phyloP scores from a whole-genome alignment of 768 basidiomycete species.

The Calocybe indica region DNA sequence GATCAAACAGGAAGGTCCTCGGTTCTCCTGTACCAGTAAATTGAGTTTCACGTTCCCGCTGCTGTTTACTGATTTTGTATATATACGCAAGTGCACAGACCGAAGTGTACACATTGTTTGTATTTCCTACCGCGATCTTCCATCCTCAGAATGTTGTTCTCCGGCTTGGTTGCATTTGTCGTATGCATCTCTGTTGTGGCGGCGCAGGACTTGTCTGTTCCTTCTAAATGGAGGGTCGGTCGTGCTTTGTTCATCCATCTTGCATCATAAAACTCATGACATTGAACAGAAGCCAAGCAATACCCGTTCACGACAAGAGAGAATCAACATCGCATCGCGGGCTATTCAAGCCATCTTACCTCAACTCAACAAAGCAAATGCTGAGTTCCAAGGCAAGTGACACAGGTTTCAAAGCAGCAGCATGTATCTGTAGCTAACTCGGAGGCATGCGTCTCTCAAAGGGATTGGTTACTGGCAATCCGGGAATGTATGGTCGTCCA shows the following conservation, averaged over 20 bases:
- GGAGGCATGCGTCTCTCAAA: conserved; percentile 7
- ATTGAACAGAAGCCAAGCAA: conserved; percentile 33
- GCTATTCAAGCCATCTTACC: conserved; percentile 36
- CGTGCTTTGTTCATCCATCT: neutral
- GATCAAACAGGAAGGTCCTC: too few species aligned
- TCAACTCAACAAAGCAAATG: conserved; percentile 28
- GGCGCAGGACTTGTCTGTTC: conserved; percentile 21
- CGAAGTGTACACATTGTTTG: too few species aligned
- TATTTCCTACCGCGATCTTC: too few species aligned
- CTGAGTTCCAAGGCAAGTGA: conserved; percentile 36
- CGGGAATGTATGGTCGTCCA: conserved; percentile 44
- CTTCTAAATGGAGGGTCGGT: conserved; percentile 24
- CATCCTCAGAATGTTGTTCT: too few species aligned
- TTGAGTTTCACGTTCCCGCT: too few species aligned
- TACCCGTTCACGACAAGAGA: conserved; percentile 27
- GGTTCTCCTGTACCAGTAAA: too few species aligned
- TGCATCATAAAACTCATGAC: neutral
- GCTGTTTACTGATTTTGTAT: too few species aligned
- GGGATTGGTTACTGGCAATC: conserved; percentile 50
- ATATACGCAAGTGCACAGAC: too few species aligned
- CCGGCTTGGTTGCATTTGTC: too few species aligned
- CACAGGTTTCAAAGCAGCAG: neutral
- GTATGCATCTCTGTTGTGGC: neutral
- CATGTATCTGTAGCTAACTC: neutral
- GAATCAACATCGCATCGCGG: conserved; percentile 34